These are phyloP conservation scores for Acanthamoeba royreba DNA, from an alignment of 208 protist genomes.

Conservation along the genomic window DNA sequence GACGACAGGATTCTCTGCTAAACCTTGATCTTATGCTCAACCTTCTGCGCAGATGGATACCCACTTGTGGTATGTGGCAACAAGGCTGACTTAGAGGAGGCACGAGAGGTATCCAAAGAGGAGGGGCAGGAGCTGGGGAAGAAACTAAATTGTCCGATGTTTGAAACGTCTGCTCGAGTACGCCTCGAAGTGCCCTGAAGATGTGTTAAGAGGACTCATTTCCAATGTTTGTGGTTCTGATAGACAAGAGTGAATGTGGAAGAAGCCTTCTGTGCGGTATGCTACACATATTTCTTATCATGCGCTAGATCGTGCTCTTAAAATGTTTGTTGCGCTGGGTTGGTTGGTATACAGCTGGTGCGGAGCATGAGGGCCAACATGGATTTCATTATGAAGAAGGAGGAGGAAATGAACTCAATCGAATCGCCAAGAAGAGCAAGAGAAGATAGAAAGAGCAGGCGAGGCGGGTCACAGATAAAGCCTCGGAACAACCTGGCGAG, in stretches of 20 bases:
- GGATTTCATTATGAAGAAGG: neutral
- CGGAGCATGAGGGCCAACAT: neutral
- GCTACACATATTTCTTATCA: no score
- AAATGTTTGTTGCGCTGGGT: neutral
- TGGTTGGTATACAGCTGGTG: neutral
- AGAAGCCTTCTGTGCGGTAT: neutral
- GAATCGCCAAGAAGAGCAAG: neutral
- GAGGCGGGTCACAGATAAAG: neutral
- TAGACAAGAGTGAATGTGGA: neutral
- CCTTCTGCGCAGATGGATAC: neutral
- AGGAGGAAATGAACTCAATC: neutral
- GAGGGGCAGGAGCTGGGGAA: constrained; percentile 74
- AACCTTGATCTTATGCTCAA: no score
- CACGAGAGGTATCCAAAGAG: constrained; percentile 66
- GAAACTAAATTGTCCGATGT: constrained; percentile 51
- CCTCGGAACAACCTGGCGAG: neutral
- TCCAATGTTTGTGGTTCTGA: no score
- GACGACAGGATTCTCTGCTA: no score
- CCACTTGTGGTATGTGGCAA: neutral
- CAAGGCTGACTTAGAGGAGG: constrained; percentile 65
- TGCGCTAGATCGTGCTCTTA: neutral
- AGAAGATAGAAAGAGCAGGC: neutral
- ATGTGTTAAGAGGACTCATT: no score
- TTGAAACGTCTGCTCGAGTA: constrained; percentile 74
- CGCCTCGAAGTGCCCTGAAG: constrained; percentile 81